Percentiles rank a stretch among this genome's conserved stretches.
Evolutionary conservation across 2,329 filamentous ascomycete genomes (phyloP).

Genomic region (Paradendryphiella salina): DNA sequence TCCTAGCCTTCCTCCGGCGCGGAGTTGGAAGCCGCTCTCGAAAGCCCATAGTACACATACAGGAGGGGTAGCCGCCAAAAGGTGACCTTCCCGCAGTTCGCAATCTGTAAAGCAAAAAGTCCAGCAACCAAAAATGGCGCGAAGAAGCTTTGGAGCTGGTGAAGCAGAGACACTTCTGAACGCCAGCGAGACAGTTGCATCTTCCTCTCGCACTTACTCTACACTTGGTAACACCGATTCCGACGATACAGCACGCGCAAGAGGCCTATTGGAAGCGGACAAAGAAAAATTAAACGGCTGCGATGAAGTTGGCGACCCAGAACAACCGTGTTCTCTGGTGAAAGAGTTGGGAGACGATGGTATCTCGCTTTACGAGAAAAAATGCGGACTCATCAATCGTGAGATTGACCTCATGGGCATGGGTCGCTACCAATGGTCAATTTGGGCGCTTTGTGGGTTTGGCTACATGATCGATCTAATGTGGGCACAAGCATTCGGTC

Average conservation of each 20-base stretch:
- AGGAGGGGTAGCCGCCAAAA: constrained; percentile 7
- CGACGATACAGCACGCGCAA: not conserved
- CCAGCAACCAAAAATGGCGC: constrained; percentile 4
- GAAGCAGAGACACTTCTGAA: constrained; percentile 11
- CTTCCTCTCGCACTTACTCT: constrained; percentile 15
- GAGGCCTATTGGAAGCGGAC: constrained; percentile 1
- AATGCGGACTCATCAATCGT: constrained; percentile 50
- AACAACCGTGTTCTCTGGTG: constrained; percentile 3
- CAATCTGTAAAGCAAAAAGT: not conserved
- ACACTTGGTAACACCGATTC: constrained; percentile 2
- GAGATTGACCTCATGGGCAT: constrained; percentile 59
- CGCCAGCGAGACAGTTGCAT: constrained; percentile 3
- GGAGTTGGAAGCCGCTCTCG: constrained; percentile 3
- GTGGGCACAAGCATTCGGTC: constrained; percentile 62
- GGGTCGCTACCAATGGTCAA: constrained; percentile 58
- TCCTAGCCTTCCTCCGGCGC: constrained; percentile 6
- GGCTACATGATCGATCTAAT: constrained; percentile 61
- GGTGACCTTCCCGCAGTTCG: not conserved
- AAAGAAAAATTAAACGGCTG: not conserved
- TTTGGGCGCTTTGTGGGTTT: constrained; percentile 59
- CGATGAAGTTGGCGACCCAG: not conserved
- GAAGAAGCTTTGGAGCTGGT: not conserved
- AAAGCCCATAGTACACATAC: constrained; percentile 5
- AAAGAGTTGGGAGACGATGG: constrained; percentile 18
- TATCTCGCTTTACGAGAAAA: constrained; percentile 48